Evolutionary conservation across 2,329 filamentous ascomycete species (phyloP).

Genomic region (Neurospora crassa): DNA sequence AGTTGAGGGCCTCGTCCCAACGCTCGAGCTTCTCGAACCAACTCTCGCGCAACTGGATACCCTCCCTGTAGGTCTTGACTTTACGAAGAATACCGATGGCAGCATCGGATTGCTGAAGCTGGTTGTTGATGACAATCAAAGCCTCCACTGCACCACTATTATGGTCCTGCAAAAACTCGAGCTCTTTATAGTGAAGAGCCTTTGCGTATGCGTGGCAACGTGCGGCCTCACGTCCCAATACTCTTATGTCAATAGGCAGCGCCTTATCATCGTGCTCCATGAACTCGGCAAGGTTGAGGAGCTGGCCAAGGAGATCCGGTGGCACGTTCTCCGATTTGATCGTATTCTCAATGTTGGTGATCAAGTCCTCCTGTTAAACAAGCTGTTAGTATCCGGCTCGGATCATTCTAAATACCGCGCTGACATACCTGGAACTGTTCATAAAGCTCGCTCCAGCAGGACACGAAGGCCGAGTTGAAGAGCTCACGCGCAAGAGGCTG

Average conservation of each 20-base stretch:
- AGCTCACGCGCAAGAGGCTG: slow-evolving; percentile 83
- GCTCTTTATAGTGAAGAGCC: slow-evolving; percentile 95
- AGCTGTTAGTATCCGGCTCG: background rate
- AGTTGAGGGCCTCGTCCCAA: slow-evolving; percentile 93
- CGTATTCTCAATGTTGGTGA: slow-evolving; percentile 89
- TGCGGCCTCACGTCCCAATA: slow-evolving; percentile 86
- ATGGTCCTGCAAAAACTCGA: slow-evolving; percentile 96
- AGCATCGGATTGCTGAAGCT: slow-evolving; percentile 95
- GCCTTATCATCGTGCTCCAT: slow-evolving; percentile 99
- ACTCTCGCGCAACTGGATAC: slow-evolving; percentile 88
- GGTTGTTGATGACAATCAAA: slow-evolving; percentile 98
- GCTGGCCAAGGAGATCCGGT: slow-evolving; percentile 84
- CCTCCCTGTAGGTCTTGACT: slow-evolving; percentile 88
- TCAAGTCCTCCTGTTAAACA: slow-evolving; percentile 60
- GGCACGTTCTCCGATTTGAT: slow-evolving; percentile 93
- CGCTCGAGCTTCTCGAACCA: slow-evolving; percentile 98
- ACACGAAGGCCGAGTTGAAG: slow-evolving; percentile 98
- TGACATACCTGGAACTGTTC: slow-evolving; percentile 65
- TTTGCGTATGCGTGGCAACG: slow-evolving; percentile 98
- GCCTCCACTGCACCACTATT: slow-evolving; percentile 93
- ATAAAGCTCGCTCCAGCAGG: slow-evolving; percentile 96
- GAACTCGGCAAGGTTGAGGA: slow-evolving; percentile 95
- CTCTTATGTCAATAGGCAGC: slow-evolving; percentile 90
- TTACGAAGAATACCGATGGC: slow-evolving; percentile 96
- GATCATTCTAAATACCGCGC: background rate